Evolutionary conservation across 768 basidiomycete genomes (phyloP), one percentile per base, ranked within the genome.

Genomic region (Chalciporus piperatus): DNA sequence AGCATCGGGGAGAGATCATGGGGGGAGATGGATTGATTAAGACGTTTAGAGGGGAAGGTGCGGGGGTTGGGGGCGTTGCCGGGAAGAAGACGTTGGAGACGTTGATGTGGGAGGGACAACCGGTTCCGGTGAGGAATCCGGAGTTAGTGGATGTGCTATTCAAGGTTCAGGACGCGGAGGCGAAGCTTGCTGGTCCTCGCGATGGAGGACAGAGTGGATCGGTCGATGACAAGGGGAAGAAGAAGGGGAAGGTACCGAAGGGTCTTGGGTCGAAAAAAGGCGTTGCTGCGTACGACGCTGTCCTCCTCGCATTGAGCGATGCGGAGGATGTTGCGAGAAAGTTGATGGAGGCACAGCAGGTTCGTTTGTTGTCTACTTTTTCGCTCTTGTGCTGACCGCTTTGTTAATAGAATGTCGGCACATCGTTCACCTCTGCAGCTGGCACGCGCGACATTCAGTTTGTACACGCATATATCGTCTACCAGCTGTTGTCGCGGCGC

Each of bases 141-240:
- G 94, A 98, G 69, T 73, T 98, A 51, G 95, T 97, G 42, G 89
- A 87, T 61, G 89, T 90, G 27, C 72, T 97, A 49, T 70, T 92
- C 56, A 87, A 81, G 58, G 87, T 96, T 4, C 91, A 95, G 61
- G 82, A 85, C 16, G 89, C 87, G 1, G 81, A 93, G 60, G 72
- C 69, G 9, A 80, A 75, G 53, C 71, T 97, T 41, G 70, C 71
- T 25, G 72, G 71, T 23, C 64, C 68, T 50, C 67, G 60, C 27
- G 62, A 63, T 13, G 22, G 52, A 1, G 63, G 40, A 23, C 56
- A 53, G 12, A 65, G 62, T 43, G 69, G 73, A 41, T 61, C 60
- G 30, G 62, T 59, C 32, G 58, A 51, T 6, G 60, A 56, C n/a
- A 57, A 56, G 9, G 66, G 62, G 16, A 67, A 70, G 54, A 74